A percentile compares a stretch with the other conserved stretches of the same genome.
phyloP scores from a whole-genome alignment of 2,329 filamentous ascomycete genomes.

The Calonectria leucothoes region DNA sequence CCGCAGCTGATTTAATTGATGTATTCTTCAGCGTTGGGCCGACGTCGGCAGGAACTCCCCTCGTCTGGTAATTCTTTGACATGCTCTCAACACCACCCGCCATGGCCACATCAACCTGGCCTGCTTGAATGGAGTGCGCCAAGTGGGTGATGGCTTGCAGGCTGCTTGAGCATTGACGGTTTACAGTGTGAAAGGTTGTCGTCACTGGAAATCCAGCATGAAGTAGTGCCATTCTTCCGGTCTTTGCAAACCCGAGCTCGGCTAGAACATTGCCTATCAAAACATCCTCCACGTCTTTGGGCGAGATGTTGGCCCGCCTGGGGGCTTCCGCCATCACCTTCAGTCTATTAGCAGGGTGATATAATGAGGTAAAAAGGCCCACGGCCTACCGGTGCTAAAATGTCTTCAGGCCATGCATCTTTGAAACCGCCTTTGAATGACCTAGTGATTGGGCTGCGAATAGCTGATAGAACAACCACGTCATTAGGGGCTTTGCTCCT shows the following conservation, averaged over 20 bases:
- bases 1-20: background rate
- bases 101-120: background rate
- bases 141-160: background rate
- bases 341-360: background rate
- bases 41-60: background rate
- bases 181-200: background rate
- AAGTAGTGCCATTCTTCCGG: background rate
- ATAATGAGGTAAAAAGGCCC: background rate
- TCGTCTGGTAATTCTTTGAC: background rate
- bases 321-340: background rate
- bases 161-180: background rate
- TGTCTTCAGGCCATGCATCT: background rate
- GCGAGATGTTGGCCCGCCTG: background rate
- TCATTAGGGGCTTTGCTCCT: background rate
- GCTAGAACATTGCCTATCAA: background rate
- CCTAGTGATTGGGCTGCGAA: background rate
- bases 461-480: background rate
- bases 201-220: background rate
- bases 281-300: background rate
- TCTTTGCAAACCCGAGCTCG: background rate
- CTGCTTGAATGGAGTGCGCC: background rate
- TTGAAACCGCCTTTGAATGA: slow-evolving; percentile 1
- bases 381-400: background rate
- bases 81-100: background rate
- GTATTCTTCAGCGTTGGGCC: background rate